Percentiles rank a stretch among this genome's conserved stretches.
Conservation (phyloP, 2,329 filamentous ascomycete species). For the Monilinia polystroma region DNA sequence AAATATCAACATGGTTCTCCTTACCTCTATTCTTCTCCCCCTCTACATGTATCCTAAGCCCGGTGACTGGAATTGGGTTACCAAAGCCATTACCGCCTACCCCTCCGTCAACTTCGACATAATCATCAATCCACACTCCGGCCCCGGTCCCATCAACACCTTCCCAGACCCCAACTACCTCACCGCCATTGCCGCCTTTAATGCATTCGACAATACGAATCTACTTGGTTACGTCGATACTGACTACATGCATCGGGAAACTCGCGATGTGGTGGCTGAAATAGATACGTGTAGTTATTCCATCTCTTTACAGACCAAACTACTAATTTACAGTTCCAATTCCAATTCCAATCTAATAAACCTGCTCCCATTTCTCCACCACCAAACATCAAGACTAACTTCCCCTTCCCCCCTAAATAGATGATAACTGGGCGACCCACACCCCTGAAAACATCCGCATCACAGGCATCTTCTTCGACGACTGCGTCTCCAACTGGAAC, state of each 20-base stretch:
- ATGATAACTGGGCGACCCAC: constrained; percentile 4
- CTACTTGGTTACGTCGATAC: constrained; percentile 5
- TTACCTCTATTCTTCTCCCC: constrained; percentile 9
- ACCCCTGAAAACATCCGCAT: background rate
- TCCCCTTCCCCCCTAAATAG: background rate
- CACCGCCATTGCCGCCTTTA: background rate
- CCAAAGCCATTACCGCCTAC: background rate
- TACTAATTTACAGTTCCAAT: too few relatives aligned
- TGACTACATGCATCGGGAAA: background rate
- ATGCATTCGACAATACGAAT: background rate
- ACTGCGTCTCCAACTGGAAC: background rate
- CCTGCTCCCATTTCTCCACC: too few relatives aligned
- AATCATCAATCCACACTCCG: constrained; percentile 7
- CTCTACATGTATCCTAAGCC: background rate
- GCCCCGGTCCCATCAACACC: background rate
- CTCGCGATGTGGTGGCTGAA: background rate
- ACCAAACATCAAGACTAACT: background rate
- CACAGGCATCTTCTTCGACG: constrained; percentile 13
- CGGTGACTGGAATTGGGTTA: constrained; percentile 3
- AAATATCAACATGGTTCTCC: background rate
- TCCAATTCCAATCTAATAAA: too few relatives aligned
- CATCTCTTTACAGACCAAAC: too few relatives aligned
- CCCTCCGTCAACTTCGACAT: background rate
- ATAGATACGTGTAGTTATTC: constrained; percentile 1
- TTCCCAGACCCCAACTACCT: background rate